phyloP scores from a whole-genome alignment of 108 stramenopile genomes.

The Aureococcus anophagefferens region DNA sequence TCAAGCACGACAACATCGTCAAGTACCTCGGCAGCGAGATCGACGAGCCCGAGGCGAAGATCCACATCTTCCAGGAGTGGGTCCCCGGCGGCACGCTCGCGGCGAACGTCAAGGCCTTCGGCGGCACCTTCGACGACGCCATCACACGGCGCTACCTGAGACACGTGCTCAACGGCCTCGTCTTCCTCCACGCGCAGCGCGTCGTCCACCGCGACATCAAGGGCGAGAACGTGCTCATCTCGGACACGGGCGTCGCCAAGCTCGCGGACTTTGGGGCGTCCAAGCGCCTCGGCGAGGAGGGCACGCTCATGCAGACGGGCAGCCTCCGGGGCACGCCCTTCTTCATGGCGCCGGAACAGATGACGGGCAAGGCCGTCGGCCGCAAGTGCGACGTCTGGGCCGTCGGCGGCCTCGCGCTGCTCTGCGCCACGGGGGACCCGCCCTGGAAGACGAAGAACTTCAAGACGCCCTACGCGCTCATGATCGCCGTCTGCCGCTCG shows the following conservation, averaged over 20 bases:
- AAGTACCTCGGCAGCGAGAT: constrained; percentile 33
- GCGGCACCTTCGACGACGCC: constrained; percentile 22
- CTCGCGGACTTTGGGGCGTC: constrained; percentile 19
- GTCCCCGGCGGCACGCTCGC: constrained; percentile 43
- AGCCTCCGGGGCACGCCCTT: constrained; percentile 73
- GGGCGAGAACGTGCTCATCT: constrained; percentile 16
- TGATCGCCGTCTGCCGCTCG: constrained; percentile 15
- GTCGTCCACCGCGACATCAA: constrained; percentile 48
- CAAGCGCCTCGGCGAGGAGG: background rate
- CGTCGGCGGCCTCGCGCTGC: constrained; percentile 71
- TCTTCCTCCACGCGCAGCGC: constrained; percentile 26
- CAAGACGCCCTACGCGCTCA: constrained; percentile 72
- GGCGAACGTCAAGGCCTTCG: constrained; percentile 26
- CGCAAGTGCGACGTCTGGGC: constrained; percentile 78
- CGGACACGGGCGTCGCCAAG: background rate
- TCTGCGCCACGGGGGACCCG: constrained; percentile 69
- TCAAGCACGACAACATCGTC: constrained; percentile 37
- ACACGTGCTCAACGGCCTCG: constrained; percentile 32
- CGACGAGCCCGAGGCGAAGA: constrained; percentile 19
- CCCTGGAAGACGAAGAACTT: constrained; percentile 83
- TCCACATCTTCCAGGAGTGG: constrained; percentile 96
- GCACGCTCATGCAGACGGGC: constrained; percentile 17
- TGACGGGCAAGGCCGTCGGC: constrained; percentile 66
- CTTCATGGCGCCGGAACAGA: constrained; percentile 86
- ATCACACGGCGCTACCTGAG: constrained; percentile 27